Percentiles rank a stretch among this genome's conserved stretches.
Conservation (phyloP, 306 rosid species). For the Abrus pulchellus region DNA sequence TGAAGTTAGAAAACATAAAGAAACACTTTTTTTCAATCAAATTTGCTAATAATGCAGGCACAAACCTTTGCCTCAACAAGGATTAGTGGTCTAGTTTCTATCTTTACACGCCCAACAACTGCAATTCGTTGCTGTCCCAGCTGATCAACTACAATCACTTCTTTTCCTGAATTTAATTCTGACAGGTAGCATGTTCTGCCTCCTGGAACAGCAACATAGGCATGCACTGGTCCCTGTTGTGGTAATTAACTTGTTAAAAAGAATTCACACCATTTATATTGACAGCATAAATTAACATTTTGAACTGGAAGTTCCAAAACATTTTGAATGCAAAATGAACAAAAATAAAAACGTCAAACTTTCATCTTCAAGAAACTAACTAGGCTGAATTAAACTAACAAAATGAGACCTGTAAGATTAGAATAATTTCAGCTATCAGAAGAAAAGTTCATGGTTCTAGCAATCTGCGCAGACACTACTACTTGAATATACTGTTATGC, state of each 20-base stretch:
- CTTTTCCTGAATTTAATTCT: conserved; percentile 84
- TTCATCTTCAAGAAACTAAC: conserved; percentile 5
- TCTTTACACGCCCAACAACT: conserved; percentile 87
- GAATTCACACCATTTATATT: neutral
- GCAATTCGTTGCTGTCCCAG: conserved; percentile 77
- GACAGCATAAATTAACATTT: neutral
- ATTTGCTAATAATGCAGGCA: conserved; percentile 25
- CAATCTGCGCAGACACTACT: neutral
- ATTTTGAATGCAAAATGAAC: neutral
- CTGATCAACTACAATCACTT: conserved; percentile 83
- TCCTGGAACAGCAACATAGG: conserved; percentile 88
- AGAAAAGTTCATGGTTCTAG: neutral
- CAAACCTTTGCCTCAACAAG: conserved; percentile 93
- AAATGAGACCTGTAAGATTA: conserved; percentile 1
- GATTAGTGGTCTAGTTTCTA: conserved; percentile 84
- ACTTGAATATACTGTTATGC: no score
- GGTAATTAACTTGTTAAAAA: conserved; percentile 6
- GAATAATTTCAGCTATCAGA: conserved; percentile 25
- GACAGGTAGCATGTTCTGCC: conserved; percentile 89
- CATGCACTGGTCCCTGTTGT: conserved; percentile 84
- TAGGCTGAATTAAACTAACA: neutral
- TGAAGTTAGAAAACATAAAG: neutral
- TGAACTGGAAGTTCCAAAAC: neutral
- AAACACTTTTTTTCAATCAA: neutral
- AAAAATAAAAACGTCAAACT: neutral